phyloP scores from a whole-genome alignment of 2,329 filamentous ascomycete species.

The Colletotrichum sp. region DNA sequence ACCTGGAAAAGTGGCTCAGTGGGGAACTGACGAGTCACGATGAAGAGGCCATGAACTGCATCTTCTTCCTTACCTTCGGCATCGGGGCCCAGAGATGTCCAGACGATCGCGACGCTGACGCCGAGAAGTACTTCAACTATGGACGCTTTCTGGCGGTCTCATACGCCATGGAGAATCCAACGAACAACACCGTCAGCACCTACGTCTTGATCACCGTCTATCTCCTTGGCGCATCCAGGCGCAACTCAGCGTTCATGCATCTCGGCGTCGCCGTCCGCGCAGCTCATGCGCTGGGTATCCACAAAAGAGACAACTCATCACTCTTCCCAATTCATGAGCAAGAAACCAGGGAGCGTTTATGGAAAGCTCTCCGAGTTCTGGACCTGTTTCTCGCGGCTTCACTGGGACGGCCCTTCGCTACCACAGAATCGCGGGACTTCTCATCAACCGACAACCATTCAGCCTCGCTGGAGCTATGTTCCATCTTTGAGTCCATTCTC shows the following conservation, averaged over 20 bases:
- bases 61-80: constrained; percentile 32
- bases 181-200: constrained; percentile 34
- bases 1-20: constrained; percentile 31
- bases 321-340: constrained; percentile 29
- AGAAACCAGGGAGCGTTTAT: constrained; percentile 30
- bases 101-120: constrained; percentile 33
- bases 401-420: constrained; percentile 34
- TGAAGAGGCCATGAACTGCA: constrained; percentile 14
- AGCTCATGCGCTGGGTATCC: constrained; percentile 36
- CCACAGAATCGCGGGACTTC: constrained; percentile 29
- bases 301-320: constrained; percentile 30
- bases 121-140: constrained; percentile 36
- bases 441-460: constrained; percentile 24
- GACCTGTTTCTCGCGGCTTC: constrained; percentile 38
- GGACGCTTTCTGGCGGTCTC: constrained; percentile 35
- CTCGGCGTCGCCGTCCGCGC: constrained; percentile 41
- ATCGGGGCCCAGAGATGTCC: constrained; percentile 36
- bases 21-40: constrained; percentile 3
- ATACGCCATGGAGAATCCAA: constrained; percentile 38
- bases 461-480: constrained; percentile 33
- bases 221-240: constrained; percentile 35
- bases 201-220: constrained; percentile 41
- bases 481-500: constrained; percentile 39
- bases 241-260: constrained; percentile 41
- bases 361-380: constrained; percentile 35